Evolutionary conservation across 352 stramenopile genomes (phyloP).

Genomic region (Phytopythium boreale): DNA sequence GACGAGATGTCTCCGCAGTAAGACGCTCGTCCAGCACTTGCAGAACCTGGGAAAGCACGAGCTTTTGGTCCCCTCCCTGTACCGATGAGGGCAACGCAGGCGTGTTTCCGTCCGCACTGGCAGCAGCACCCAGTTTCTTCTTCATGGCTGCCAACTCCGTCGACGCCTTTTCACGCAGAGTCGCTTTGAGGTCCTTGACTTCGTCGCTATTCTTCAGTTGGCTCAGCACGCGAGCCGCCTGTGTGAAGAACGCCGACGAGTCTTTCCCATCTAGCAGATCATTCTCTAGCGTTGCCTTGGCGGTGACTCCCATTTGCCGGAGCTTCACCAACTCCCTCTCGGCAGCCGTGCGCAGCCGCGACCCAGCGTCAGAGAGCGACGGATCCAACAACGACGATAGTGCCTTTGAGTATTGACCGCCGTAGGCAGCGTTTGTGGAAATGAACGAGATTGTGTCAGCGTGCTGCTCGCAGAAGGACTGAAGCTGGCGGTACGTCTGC

Average conservation of each 20-base stretch:
- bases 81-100: conserved; percentile 2
- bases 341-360: conserved; percentile 44
- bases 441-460: conserved; percentile 71
- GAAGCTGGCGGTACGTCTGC: conserved; percentile 49
- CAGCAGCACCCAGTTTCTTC: conserved; percentile 15
- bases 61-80: conserved; percentile 30
- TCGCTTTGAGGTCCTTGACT: conserved; percentile 46
- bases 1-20: conserved; percentile 34
- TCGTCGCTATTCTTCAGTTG: conserved; percentile 63
- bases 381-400: conserved; percentile 61
- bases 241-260: conserved; percentile 56
- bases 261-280: conserved; percentile 66
- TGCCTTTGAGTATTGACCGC: conserved; percentile 60
- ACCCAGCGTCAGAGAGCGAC: conserved; percentile 52
- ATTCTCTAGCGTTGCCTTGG: conserved; percentile 61
- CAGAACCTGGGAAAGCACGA: conserved; percentile 69
- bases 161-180: conserved; percentile 39
- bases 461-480: conserved; percentile 68
- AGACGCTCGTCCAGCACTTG: conserved; percentile 51
- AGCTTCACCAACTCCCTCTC: conserved; percentile 55
- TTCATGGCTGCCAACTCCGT: conserved; percentile 38
- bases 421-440: conserved; percentile 66
- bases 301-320: conserved; percentile 39
- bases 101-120: conserved; percentile 9
- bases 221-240: conserved; percentile 50